A percentile compares a stretch with the other conserved stretches of the same genome.
Evolutionary conservation across 2,329 filamentous ascomycete genomes (phyloP).

Genomic region (Sarocladiaceae sp.): DNA sequence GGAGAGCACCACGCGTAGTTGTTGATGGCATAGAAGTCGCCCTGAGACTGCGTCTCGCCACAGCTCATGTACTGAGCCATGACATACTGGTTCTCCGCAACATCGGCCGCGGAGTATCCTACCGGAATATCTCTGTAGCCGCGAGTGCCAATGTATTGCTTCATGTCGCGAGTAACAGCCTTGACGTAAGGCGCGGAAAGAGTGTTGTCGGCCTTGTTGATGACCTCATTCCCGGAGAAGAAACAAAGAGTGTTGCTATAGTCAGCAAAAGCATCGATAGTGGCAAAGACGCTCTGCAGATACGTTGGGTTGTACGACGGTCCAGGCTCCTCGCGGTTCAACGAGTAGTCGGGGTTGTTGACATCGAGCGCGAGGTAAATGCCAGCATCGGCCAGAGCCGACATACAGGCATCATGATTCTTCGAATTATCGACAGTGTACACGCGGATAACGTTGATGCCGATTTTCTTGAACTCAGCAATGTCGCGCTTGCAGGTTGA

Average conservation of each 20-base stretch:
- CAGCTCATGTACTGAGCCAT: slow-evolving; percentile 94
- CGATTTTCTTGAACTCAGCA: slow-evolving; percentile 73
- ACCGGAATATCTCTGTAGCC: slow-evolving; percentile 64
- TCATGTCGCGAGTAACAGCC: slow-evolving; percentile 73
- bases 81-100: slow-evolving; percentile 78
- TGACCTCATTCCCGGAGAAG: slow-evolving; percentile 78
- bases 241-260: slow-evolving; percentile 85
- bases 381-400: slow-evolving; percentile 69
- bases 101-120: slow-evolving; percentile 74
- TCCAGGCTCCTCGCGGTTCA: slow-evolving; percentile 74
- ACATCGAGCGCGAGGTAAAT: slow-evolving; percentile 92
- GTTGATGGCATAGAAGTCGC: slow-evolving; percentile 86
- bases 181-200: slow-evolving; percentile 72
- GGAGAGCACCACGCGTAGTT: slow-evolving; percentile 84
- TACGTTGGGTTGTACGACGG: slow-evolving; percentile 83
- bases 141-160: slow-evolving; percentile 60
- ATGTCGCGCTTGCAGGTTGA: slow-evolving; percentile 74
- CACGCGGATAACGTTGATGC: slow-evolving; percentile 85
- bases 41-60: slow-evolving; percentile 73
- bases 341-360: slow-evolving; percentile 83
- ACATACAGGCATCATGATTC: slow-evolving; percentile 82
- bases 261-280: slow-evolving; percentile 75
- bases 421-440: slow-evolving; percentile 86
- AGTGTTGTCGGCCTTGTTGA: slow-evolving; percentile 61
- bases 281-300: slow-evolving; percentile 79